Evolutionary conservation across 2,329 filamentous ascomycete genomes (phyloP), one percentile per base, ranked within the genome.

Genomic region (Pezizomycotina sp.): DNA sequence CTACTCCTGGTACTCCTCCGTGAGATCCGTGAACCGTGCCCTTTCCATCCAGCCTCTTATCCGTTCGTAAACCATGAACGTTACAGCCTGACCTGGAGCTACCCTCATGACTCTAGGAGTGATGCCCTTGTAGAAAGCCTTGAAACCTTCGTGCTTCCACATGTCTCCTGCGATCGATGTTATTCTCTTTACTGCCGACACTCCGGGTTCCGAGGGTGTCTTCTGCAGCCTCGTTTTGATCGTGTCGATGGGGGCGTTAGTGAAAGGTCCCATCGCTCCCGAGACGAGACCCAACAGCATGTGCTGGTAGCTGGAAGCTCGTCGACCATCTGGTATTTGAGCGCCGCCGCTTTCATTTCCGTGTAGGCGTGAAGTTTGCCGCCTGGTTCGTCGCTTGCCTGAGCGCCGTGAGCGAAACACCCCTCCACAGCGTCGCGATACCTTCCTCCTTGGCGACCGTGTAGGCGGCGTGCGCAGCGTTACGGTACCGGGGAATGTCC

Each of bases 81-180:
- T 77, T 27, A 77, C 73, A 12, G 74, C 50, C 49, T 98, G 89
- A 29, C 89, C 89, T 5, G 89, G 89, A 16, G 89, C 89, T 35
- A 98, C 89, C 54, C 89, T 74, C 83, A 95, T 95, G 50, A 98
- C 79, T 52, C 89, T 72, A 5, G 89, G 89, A 29, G 89, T 98
- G 60, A 98, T 98, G 52, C 89, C 89, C 69, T 95, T 95, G 67
- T 92, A 98, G 62, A 98, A 98, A 30, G 89, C 89, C 52, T 82
- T 75, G 50, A 86, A 66, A 22, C 89, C 89, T 62, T 98, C 89
- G 62, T 92, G 80, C 74, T 73, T 79, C 63, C 84, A 84, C 80
- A 86, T 89, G 47, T 84, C 77, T 37, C 61, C 67, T 33, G 80
- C 74, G 51, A 98, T 98, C 25, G 61, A 57, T 19, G 69, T 65